These are phyloP conservation scores for Gonapodya prolifera DNA, from an alignment of 192 early-diverging fungal species.

Conservation along the genomic window DNA sequence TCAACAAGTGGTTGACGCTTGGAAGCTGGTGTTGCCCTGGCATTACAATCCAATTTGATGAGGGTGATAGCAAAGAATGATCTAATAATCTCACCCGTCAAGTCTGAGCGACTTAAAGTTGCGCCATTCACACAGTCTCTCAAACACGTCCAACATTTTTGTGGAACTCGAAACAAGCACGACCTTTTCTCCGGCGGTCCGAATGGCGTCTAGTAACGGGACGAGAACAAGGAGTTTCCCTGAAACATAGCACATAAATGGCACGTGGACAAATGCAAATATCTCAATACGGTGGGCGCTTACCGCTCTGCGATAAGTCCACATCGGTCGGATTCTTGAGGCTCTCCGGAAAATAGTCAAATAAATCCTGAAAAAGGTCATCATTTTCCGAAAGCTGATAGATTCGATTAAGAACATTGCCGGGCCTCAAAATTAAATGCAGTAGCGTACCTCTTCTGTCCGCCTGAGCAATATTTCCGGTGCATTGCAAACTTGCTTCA, in stretches of 20 bases:
- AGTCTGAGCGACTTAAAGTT: constrained; percentile 29
- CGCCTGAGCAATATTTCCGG: constrained; percentile 9
- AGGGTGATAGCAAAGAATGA: not conserved
- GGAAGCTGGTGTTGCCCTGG: constrained; percentile 16
- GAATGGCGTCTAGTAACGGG: constrained; percentile 1
- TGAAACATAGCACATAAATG: constrained; percentile 7
- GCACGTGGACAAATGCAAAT: constrained; percentile 5
- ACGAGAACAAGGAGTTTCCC: not conserved
- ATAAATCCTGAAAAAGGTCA: constrained; percentile 22
- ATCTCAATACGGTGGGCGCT: constrained; percentile 18
- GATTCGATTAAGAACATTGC: too few relatives aligned
- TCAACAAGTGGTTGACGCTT: constrained; percentile 27
- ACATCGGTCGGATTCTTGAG: constrained; percentile 14
- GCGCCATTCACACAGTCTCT: constrained; percentile 20
- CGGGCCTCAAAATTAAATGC: too few relatives aligned
- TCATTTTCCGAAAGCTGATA: not conserved
- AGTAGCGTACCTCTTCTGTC: constrained; percentile 9
- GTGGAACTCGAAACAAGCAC: constrained; percentile 59
- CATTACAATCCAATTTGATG: not conserved
- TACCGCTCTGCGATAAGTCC: constrained; percentile 6
- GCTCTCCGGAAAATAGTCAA: constrained; percentile 18
- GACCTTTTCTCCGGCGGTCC: constrained; percentile 31
- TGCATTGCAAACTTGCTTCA: constrained; percentile 3
- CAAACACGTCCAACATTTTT: constrained; percentile 43
- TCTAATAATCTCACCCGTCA: constrained; percentile 32